Percentiles rank a stretch among this genome's conserved stretches.
These are phyloP conservation scores for Hypoxylon perforatum DNA, from an alignment of 495 filamentous ascomycete species.

Conservation along the genomic window DNA sequence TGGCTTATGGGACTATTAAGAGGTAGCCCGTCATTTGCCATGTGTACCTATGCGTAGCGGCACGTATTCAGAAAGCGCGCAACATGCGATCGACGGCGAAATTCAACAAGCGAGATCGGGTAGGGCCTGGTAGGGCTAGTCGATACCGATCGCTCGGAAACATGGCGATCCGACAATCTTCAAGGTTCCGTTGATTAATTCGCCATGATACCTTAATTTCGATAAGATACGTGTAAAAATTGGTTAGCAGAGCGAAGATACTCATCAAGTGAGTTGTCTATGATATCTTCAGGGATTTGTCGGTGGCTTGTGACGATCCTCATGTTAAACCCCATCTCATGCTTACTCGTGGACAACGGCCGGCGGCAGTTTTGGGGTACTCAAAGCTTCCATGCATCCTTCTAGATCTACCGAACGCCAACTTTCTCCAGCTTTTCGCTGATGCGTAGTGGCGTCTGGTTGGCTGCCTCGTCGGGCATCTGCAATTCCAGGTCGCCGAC, in stretches of 20 bases:
- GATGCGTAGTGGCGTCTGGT: conserved; percentile 27
- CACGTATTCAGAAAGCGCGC: conserved; percentile 11
- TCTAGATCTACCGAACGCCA: conserved; percentile 40
- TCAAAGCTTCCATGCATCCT: conserved; percentile 38
- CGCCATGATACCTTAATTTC: conserved; percentile 9
- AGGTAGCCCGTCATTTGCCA: neutral
- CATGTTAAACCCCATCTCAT: conserved; percentile 12
- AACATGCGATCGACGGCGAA: conserved; percentile 19
- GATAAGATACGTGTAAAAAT: neutral
- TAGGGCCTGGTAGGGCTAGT: conserved; percentile 35
- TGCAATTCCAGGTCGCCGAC: conserved; percentile 39
- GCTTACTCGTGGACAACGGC: conserved; percentile 11
- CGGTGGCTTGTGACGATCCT: conserved; percentile 36
- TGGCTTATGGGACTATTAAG: neutral
- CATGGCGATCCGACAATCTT: conserved; percentile 33
- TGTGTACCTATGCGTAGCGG: neutral
- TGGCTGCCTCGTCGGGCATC: conserved; percentile 43
- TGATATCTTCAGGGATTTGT: conserved; percentile 4
- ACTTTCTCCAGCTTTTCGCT: conserved; percentile 11
- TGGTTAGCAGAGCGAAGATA: neutral
- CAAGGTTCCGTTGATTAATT: conserved; percentile 4
- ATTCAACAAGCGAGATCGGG: conserved; percentile 2
- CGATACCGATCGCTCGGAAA: conserved; percentile 37
- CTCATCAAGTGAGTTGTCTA: neutral
- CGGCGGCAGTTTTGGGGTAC: conserved; percentile 16